Percentiles rank a stretch among this genome's conserved stretches.
Conservation (phyloP, 192 early-diverging fungal species). For the Coemansia sp. region DNA sequence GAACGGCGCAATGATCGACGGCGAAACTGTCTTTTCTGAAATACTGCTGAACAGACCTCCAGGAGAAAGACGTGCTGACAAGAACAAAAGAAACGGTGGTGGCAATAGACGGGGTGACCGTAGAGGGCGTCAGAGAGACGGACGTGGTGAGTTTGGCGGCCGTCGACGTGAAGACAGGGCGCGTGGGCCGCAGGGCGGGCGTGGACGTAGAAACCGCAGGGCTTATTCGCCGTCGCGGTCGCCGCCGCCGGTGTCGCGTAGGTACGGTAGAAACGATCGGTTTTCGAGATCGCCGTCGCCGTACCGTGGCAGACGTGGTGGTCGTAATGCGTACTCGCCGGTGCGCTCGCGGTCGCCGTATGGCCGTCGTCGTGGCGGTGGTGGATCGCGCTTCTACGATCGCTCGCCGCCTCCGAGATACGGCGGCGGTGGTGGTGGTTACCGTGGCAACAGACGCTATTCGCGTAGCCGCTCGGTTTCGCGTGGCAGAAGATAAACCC, state of each 20-base stretch:
- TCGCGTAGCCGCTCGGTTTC: slow-evolving; percentile 48
- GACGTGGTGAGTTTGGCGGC: background rate
- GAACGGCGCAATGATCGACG: slow-evolving; percentile 36
- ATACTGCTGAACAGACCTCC: background rate
- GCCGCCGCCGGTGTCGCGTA: background rate
- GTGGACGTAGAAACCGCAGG: background rate
- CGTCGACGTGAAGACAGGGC: background rate
- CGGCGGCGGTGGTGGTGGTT: slow-evolving; percentile 9
- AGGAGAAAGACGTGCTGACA: slow-evolving; percentile 6
- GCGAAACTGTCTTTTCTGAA: background rate
- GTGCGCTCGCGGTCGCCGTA: slow-evolving; percentile 38
- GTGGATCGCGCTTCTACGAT: slow-evolving; percentile 15
- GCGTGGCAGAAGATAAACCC: slow-evolving; percentile 42
- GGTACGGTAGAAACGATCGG: slow-evolving; percentile 8
- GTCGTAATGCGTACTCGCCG: slow-evolving; percentile 29
- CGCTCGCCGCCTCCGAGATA: slow-evolving; percentile 46
- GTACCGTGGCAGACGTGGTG: slow-evolving; percentile 15
- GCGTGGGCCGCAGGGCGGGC: background rate
- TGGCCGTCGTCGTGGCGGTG: slow-evolving; percentile 14
- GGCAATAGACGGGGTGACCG: background rate
- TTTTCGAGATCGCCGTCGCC: slow-evolving; percentile 43
- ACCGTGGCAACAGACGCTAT: slow-evolving; percentile 24
- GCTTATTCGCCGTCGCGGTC: slow-evolving; percentile 16
- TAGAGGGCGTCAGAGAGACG: background rate
- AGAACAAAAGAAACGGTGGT: background rate